Percentiles rank a stretch among this genome's conserved stretches.
These are phyloP conservation scores for Pholiota adiposa DNA, from an alignment of 1,284 basidiomycete genomes.

Conservation along the genomic window DNA sequence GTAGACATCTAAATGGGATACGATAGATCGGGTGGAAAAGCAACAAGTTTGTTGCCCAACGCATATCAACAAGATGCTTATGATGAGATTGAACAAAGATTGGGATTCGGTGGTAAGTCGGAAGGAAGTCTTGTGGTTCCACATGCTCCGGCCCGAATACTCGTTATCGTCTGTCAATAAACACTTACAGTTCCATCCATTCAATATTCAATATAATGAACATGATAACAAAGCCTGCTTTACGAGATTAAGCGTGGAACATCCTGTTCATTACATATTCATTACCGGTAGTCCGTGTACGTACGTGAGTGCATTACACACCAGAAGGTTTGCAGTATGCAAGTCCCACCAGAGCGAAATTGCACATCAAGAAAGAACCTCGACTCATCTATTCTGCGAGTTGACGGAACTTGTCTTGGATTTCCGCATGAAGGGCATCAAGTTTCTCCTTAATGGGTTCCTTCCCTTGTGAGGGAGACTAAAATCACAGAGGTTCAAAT, in stretches of 20 bases:
- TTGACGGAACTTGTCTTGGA: constrained; percentile 89
- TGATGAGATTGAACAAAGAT: neutral
- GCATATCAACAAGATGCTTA: neutral
- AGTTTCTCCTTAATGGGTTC: constrained; percentile 81
- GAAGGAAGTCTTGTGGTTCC: neutral
- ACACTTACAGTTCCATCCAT: no score
- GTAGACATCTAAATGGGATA: constrained; percentile 43
- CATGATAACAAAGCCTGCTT: no score
- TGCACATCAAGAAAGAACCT: neutral
- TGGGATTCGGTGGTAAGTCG: neutral
- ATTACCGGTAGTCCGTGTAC: neutral
- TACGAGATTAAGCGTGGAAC: no score
- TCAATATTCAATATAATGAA: no score
- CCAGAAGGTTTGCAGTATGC: neutral
- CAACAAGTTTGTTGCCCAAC: neutral
- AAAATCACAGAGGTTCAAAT: constrained; percentile 9
- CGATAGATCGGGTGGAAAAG: neutral
- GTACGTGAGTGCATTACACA: neutral
- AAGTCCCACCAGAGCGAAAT: neutral
- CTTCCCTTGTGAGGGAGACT: constrained; percentile 88
- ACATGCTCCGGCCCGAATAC: neutral
- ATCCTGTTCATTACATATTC: neutral
- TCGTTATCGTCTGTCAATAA: no score
- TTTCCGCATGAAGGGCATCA: constrained; percentile 80
- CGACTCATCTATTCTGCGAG: constrained; percentile 76